Conservation (phyloP, 257 asterid species). For the Nicotiana paniculata region DNA sequence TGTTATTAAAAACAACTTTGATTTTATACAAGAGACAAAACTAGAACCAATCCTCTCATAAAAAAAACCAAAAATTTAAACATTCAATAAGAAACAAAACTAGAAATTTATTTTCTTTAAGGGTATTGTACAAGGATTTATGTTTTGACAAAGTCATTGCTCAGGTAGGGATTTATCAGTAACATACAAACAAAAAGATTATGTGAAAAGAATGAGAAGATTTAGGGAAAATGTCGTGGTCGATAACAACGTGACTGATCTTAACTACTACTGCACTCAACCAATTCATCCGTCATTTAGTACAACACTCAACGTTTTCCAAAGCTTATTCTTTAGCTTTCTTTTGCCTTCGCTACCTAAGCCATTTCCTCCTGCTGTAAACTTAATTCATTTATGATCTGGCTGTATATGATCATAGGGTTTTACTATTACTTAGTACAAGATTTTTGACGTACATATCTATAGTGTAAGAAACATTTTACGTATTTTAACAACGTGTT, state of each 20-base stretch:
- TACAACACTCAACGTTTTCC: neutral
- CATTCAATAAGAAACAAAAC: neutral
- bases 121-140: no score
- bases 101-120: neutral
- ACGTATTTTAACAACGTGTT: no score
- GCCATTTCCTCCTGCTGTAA: neutral
- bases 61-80: neutral
- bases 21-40: neutral
- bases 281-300: slow-evolving; percentile 18
- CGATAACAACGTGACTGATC: slow-evolving; percentile 10
- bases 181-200: neutral
- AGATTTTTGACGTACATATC: no score
- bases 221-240: slow-evolving; percentile 7
- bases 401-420: no score
- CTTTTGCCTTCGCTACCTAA: no score
- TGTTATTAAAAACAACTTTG: neutral
- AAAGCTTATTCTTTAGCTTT: neutral
- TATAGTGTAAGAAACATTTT: no score
- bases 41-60: neutral
- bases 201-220: neutral
- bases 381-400: neutral
- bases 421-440: no score
- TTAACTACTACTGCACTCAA: slow-evolving; percentile 17
- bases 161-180: neutral
- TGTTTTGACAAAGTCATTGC: neutral